A percentile compares a stretch with the other conserved stretches of the same genome.
These are phyloP conservation scores for Saccharomyces hybrid DNA, from an alignment of 1,139 yeast species.

Conservation along the genomic window DNA sequence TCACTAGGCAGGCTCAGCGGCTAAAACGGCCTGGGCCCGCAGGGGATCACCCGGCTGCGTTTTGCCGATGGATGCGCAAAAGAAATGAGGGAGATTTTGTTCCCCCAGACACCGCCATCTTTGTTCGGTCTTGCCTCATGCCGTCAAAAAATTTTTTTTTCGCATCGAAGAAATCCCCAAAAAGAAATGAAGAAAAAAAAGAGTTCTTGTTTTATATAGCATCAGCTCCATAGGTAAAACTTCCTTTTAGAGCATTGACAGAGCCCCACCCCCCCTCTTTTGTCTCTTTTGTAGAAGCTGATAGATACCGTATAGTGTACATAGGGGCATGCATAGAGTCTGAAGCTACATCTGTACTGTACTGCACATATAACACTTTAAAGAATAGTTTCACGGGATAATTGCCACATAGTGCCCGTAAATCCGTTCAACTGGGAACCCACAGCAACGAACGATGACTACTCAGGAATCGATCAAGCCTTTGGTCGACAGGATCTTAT, in stretches of 20 bases:
- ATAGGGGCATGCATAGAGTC: neutral
- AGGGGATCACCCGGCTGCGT: neutral
- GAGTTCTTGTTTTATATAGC: neutral
- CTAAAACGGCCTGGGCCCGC: neutral
- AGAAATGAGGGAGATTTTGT: neutral
- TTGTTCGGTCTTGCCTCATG: neutral
- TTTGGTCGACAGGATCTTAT: slow-evolving; percentile 50
- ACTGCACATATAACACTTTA: neutral
- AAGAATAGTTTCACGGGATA: slow-evolving; percentile 1
- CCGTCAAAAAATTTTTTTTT: neutral
- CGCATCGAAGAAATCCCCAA: neutral
- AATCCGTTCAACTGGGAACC: slow-evolving; percentile 3
- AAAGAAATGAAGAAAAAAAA: neutral
- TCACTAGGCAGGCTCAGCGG: neutral
- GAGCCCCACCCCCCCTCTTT: neutral
- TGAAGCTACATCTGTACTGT: neutral
- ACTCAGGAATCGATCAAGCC: slow-evolving; percentile 30
- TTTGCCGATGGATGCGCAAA: neutral
- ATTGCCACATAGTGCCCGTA: neutral
- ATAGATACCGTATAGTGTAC: neutral
- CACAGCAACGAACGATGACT: slow-evolving; percentile 13
- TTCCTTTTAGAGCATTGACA: neutral
- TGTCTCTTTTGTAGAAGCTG: neutral
- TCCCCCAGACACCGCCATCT: slow-evolving; percentile 7
- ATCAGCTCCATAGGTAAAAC: neutral